Conservation (phyloP, 768 basidiomycete genomes). For the Mycena capillaripes region DNA sequence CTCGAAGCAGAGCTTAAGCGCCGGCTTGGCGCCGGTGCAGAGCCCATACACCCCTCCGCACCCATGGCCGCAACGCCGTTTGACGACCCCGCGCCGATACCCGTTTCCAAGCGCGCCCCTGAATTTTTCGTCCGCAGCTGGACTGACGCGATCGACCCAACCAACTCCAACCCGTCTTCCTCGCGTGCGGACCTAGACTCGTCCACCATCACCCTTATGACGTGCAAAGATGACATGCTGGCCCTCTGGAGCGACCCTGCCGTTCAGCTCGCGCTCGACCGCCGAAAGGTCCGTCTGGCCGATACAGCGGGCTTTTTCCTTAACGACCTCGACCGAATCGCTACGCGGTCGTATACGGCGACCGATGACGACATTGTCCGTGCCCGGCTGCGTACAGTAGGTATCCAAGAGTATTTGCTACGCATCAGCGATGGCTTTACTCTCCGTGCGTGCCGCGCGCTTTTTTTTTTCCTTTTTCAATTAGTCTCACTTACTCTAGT, state of each 20-base stretch:
- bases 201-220: slow-evolving; percentile 65
- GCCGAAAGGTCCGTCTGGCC: slow-evolving; percentile 63
- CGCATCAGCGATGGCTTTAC: slow-evolving; percentile 34
- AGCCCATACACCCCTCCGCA: slow-evolving; percentile 49
- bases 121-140: slow-evolving; percentile 72
- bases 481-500: slow-evolving; percentile 6
- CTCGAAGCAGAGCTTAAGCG: slow-evolving; percentile 76
- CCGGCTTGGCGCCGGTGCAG: slow-evolving; percentile 65
- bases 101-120: slow-evolving; percentile 43
- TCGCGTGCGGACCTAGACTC: slow-evolving; percentile 49
- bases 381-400: slow-evolving; percentile 77
- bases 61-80: slow-evolving; percentile 65
- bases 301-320: slow-evolving; percentile 82
- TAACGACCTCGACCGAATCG: slow-evolving; percentile 76
- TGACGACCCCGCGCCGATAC: slow-evolving; percentile 48
- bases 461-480: not conserved
- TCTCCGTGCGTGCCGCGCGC: slow-evolving; percentile 18
- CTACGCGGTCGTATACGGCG: slow-evolving; percentile 70
- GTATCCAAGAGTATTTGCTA: slow-evolving; percentile 73
- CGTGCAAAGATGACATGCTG: slow-evolving; percentile 74
- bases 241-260: slow-evolving; percentile 73
- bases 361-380: slow-evolving; percentile 82
- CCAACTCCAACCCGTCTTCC: not conserved
- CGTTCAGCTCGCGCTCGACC: slow-evolving; percentile 64
- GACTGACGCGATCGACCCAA: slow-evolving; percentile 57